Base-by-base conservation (phyloP, 305 asterid species). In the Plantago lanceolata region DNA sequence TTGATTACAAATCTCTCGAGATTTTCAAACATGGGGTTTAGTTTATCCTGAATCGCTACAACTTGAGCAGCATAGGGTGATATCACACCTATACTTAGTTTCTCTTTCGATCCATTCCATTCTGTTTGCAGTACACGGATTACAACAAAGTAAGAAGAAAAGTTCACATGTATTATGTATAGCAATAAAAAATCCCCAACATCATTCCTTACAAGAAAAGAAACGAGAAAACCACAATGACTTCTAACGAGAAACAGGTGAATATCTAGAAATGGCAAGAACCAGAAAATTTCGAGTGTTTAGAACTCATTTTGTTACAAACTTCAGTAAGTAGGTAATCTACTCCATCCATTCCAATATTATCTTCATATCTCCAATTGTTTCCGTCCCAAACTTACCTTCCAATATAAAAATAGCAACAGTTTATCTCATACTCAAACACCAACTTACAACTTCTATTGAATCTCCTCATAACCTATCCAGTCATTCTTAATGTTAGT, bases 1-100 rank as follows among this genome's bases (percentile, higher is more conserved):
- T 81, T 77, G 54, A 89, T 85, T 5, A 47, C 33, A 75, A 86
- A 78, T 48, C 73, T 53, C 9, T 78, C 72, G 8, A 47, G 31
- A 59, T 73, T 75, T 44, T 76, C 73, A 40, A 55, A 76, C 69
- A 35, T 81, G n/a, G 19, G 47, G 0, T 49, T 68, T 28, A 86
- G 68, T 67, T 73, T 81, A 31, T 73, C 76, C 50, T 71, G 70
- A 60, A 89, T 77, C 7, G 85, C 84, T 2, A 74, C 76, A 49
- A 86, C 91, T 80, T 89, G 94, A 16, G 96, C 90, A 44, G 82
- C 76, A 64, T 89, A 89, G 19, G 95, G 95, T 26, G 96, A 86
- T 53, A 84, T 68, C 61, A 89, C 75, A 58, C 95, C 95, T 26
- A 89, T 76, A 76, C 83, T 81, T 6, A 83, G 80, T 37, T 64